These are phyloP conservation scores for Gossypioides kirkii DNA, from an alignment of 345 rosid genomes.

Conservation along the genomic window DNA sequence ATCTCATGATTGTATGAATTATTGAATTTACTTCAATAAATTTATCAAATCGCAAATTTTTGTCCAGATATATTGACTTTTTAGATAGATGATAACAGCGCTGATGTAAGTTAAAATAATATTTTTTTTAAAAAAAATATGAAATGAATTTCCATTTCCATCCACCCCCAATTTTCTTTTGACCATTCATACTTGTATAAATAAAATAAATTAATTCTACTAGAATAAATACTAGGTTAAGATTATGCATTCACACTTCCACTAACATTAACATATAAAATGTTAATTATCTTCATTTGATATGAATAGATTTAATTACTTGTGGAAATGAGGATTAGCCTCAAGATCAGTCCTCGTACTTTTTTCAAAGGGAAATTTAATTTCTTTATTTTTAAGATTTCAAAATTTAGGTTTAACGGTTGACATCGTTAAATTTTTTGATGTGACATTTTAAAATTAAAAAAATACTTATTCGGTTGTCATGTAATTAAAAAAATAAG, in stretches of 20 bases:
- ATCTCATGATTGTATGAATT: neutral
- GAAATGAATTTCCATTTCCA: neutral
- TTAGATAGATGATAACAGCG: neutral
- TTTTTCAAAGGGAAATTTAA: too few species aligned
- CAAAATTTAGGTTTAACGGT: too few species aligned
- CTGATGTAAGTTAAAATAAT: neutral
- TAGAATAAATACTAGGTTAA: neutral
- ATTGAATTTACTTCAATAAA: neutral
- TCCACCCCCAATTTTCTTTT: neutral
- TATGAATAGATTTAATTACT: neutral
- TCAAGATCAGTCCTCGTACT: too few species aligned
- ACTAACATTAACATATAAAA: too few species aligned
- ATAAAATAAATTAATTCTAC: neutral
- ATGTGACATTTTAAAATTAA: neutral
- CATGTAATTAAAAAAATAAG: too few species aligned
- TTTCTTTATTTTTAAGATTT: fast-evolving
- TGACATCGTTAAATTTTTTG: too few species aligned
- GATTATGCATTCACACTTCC: too few species aligned
- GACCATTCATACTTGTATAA: neutral
- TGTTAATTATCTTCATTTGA: neutral
- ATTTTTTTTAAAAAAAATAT: neutral
- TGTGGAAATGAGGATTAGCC: too few species aligned
- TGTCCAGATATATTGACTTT: neutral
- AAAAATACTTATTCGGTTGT: too few species aligned
- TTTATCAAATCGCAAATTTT: too few species aligned